Percentiles rank a stretch among this genome's conserved stretches.
phyloP scores from a whole-genome alignment of 2,329 filamentous ascomycete genomes.

The Didymellaceae sp. region DNA sequence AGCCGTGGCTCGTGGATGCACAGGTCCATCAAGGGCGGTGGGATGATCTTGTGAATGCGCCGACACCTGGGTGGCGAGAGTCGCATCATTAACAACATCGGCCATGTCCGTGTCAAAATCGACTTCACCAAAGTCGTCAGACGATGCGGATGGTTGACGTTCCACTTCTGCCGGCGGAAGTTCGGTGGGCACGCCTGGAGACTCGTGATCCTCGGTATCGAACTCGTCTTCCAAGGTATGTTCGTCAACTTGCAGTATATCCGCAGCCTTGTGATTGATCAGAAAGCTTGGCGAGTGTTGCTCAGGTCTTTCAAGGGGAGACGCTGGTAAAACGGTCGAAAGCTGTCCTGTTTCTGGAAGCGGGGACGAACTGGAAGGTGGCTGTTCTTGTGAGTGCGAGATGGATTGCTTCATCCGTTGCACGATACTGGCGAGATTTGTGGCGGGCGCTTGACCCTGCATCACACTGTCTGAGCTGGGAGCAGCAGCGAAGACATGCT shows the following conservation, averaged over 20 bases:
- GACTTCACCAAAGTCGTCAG: constrained; percentile 45
- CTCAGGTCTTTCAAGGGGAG: constrained; percentile 42
- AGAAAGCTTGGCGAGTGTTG: constrained; percentile 22
- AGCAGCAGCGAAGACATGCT: constrained; percentile 39
- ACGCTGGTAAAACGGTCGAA: constrained; percentile 27
- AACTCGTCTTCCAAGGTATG: constrained; percentile 5
- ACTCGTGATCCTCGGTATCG: constrained; percentile 1
- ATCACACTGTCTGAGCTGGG: constrained; percentile 42
- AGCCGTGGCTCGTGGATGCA: too few relatives aligned
- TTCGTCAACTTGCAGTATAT: constrained; percentile 15
- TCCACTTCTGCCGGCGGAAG: constrained; percentile 9
- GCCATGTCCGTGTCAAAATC: constrained; percentile 47
- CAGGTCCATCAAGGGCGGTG: constrained; percentile 18
- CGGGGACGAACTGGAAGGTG: constrained; percentile 57
- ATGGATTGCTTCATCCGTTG: constrained; percentile 56
- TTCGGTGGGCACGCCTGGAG: constrained; percentile 5
- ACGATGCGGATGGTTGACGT: constrained; percentile 30
- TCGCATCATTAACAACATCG: constrained; percentile 23
- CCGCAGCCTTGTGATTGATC: constrained; percentile 9
- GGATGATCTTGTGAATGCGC: constrained; percentile 10
- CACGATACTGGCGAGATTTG: constrained; percentile 45
- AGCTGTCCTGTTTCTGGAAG: constrained; percentile 46
- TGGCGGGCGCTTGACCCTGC: constrained; percentile 32
- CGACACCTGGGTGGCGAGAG: constrained; percentile 29
- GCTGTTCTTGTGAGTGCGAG: constrained; percentile 36